Evolutionary conservation across 768 basidiomycete species (phyloP), one percentile per base, ranked within the genome.

Genomic region (Leccinum broughii): DNA sequence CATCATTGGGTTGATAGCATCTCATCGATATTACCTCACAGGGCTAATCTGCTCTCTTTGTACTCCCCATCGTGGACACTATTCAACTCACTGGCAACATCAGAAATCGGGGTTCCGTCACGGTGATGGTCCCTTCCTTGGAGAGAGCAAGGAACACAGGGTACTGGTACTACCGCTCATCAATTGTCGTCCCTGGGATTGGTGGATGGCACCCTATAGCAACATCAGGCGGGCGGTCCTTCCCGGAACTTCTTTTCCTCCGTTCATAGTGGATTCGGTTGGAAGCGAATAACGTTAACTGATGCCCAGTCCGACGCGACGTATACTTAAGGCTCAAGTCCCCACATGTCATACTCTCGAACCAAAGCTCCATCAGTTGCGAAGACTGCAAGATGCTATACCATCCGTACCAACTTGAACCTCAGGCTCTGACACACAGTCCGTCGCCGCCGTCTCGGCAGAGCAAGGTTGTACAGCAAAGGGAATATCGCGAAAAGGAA

Each of bases 401-500:
- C 14, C 44, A 5, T 30, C 1, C 48, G 39, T 6, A 46, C 22
- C 61, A n/a, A 34, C 3, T 28, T 28, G 28, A 28, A 28, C 28
- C 28, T 8, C 28, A 28, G 28, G 28, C 15, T 14, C 39, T 37
- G 17, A 20, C 44, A n/a, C 1, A 13, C 15, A 8, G 37, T 22
- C 35, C 59, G 3, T 14, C 52, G 3, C 9, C 50, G 0, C 15
- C 58, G 2, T 13, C 62, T 13, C 65, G 51, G 26, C 69, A 55
- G 15, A 62, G 22, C 41, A 72, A 65, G 39, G 60, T 46, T 7
- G 14, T 26, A 3, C 20, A 35, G 51, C 70, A 72, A 26, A 62
- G 54, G 55, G 61, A 55, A 22, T 72, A 72, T 39, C 67, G 70
- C 6, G 68, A 67, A 50, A 67, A 53, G 46, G 70, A 72, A n/a